A percentile compares a stretch with the other conserved stretches of the same genome.
phyloP scores from a whole-genome alignment of 139 green algal species.

The Chlorella sorokiniana region DNA sequence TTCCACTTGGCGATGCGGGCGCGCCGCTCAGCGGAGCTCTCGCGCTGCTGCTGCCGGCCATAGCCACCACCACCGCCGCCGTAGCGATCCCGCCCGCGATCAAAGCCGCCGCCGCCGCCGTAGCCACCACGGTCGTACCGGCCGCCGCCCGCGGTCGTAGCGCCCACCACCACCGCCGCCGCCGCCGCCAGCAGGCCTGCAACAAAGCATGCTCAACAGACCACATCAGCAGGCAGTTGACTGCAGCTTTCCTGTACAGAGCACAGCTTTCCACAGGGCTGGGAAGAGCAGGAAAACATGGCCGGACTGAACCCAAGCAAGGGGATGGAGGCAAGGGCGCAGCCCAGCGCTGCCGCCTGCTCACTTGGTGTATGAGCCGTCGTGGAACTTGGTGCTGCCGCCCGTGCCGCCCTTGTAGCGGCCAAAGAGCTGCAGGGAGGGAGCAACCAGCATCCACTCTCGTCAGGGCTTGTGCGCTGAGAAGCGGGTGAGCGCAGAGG shows the following conservation, averaged over 20 bases:
- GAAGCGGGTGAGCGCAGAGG: too few relatives aligned
- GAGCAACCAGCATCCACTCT: too few relatives aligned
- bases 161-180: constrained; percentile 10
- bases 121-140: constrained; percentile 36
- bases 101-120: constrained; percentile 33
- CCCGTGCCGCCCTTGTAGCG: constrained; percentile 69
- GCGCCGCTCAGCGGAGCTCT: constrained; percentile 67
- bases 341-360: too few relatives aligned
- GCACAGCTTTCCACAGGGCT: too few relatives aligned
- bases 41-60: constrained; percentile 3
- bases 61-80: constrained; percentile 16
- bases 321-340: too few relatives aligned
- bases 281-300: too few relatives aligned
- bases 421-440: constrained; percentile 75
- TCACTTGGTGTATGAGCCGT: not conserved
- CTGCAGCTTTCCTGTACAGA: not conserved
- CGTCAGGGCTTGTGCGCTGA: too few relatives aligned
- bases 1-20: constrained; percentile 81
- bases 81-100: constrained; percentile 31
- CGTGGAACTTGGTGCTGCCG: constrained; percentile 42
- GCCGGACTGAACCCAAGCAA: too few relatives aligned
- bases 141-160: constrained; percentile 35
- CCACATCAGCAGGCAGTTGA: not conserved
- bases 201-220: not conserved
- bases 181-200: constrained; percentile 6